These are phyloP conservation scores for Phoenix roebelenii DNA, from an alignment of 176 grass and related monocot genomes.

Conservation along the genomic window DNA sequence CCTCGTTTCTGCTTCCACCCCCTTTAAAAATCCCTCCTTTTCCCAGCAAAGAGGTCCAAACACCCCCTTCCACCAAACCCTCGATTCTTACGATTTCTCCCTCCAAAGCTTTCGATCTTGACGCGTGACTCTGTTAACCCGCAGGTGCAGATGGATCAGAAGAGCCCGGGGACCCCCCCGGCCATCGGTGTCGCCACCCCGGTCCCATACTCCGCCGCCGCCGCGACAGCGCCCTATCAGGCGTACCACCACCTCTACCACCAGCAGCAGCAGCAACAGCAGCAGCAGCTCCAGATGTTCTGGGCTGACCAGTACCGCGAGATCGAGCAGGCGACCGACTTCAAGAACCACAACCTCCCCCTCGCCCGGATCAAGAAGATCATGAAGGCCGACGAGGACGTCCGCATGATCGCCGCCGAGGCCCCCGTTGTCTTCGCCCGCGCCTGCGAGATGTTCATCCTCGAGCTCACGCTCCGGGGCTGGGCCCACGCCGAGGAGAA, in stretches of 20 bases:
- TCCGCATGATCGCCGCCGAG: slow-evolving; percentile 39
- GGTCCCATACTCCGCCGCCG: no score
- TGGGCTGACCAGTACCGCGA: slow-evolving; percentile 92
- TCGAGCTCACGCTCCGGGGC: slow-evolving; percentile 30
- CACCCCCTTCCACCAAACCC: no score
- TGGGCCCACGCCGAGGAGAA: slow-evolving; percentile 32
- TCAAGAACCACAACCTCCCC: slow-evolving; percentile 84
- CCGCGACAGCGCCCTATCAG: no score
- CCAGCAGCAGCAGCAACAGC: slow-evolving; percentile 25
- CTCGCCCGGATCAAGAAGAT: slow-evolving; percentile 93
- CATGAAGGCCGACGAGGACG: slow-evolving; percentile 56
- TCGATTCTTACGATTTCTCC: no score
- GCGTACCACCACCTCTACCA: background rate
- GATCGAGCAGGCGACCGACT: slow-evolving; percentile 68
- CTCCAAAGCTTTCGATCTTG: no score
- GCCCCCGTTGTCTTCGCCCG: slow-evolving; percentile 29
- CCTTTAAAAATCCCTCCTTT: no score
- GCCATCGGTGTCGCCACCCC: no score
- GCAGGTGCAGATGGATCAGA: no score
- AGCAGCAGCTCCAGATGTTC: slow-evolving; percentile 67
- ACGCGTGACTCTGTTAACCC: no score
- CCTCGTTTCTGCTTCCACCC: no score
- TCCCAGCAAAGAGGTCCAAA: no score
- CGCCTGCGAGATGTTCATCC: slow-evolving; percentile 46
- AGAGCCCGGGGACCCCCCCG: no score